Conservation (phyloP, 2,329 filamentous ascomycete species). For the Diplodia corticola region DNA sequence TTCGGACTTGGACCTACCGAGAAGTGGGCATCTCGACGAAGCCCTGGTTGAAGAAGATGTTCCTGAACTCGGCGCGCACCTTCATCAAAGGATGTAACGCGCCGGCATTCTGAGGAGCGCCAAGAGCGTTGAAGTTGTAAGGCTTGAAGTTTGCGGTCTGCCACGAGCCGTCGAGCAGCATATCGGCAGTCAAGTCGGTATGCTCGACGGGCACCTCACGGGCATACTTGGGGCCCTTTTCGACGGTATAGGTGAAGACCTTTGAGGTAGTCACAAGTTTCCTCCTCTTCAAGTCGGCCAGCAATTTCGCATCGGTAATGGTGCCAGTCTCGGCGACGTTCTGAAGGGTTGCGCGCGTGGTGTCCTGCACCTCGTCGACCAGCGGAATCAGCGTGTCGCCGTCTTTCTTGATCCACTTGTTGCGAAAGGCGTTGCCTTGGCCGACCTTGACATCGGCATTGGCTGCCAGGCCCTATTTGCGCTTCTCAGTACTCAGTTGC, state of each 20-base stretch:
- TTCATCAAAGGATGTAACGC: slow-evolving; percentile 71
- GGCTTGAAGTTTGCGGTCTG: slow-evolving; percentile 87
- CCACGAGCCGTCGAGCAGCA: slow-evolving; percentile 86
- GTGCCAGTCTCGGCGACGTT: slow-evolving; percentile 69
- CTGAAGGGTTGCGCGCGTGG: slow-evolving; percentile 73
- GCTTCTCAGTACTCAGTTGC: slow-evolving; percentile 27
- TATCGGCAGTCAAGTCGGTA: slow-evolving; percentile 91
- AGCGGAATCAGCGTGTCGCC: slow-evolving; percentile 57
- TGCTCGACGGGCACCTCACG: slow-evolving; percentile 88
- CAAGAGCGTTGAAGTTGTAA: slow-evolving; percentile 74
- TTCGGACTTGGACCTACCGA: slow-evolving; percentile 48
- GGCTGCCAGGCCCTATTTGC: slow-evolving; percentile 52
- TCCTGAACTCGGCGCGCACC: slow-evolving; percentile 90
- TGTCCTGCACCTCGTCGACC: slow-evolving; percentile 74
- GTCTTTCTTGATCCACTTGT: slow-evolving; percentile 66
- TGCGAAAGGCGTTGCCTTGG: slow-evolving; percentile 90
- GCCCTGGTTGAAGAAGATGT: slow-evolving; percentile 99
- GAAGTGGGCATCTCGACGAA: slow-evolving; percentile 98
- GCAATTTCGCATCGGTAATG: slow-evolving; percentile 69
- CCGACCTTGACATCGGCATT: slow-evolving; percentile 77
- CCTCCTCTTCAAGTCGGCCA: slow-evolving; percentile 85
- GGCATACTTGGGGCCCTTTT: slow-evolving; percentile 85
- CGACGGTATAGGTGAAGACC: slow-evolving; percentile 78
- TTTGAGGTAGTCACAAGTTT: slow-evolving; percentile 86
- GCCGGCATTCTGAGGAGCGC: slow-evolving; percentile 59